A percentile compares a stretch with the other conserved stretches of the same genome.
Evolutionary conservation across 1,139 yeast species (phyloP).

Genomic region (Candida neerlandica): DNA sequence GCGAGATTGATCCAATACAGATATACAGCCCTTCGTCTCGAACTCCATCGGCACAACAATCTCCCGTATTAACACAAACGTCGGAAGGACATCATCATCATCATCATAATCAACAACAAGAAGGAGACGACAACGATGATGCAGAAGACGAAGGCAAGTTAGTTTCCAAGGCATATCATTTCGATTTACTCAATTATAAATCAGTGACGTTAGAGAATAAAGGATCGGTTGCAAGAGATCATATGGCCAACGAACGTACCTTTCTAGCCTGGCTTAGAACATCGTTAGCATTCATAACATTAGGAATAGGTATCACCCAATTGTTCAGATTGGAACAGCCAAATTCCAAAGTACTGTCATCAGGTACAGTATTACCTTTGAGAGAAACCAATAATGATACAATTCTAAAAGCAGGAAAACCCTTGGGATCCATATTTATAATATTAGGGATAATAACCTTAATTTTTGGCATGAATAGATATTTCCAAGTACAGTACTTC

Average conservation of each 20-base stretch:
- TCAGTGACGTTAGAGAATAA: slow-evolving; percentile 46
- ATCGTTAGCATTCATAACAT: slow-evolving; percentile 42
- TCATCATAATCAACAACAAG: no score
- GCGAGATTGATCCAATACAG: slow-evolving; percentile 1
- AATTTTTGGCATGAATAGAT: slow-evolving; percentile 34
- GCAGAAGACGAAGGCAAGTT: background rate
- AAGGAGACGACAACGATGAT: slow-evolving; percentile 9
- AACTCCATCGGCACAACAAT: background rate
- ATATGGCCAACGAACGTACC: slow-evolving; percentile 77
- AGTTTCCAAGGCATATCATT: background rate
- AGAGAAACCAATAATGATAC: slow-evolving; percentile 12
- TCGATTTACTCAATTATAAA: slow-evolving; percentile 14
- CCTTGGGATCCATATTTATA: slow-evolving; percentile 39
- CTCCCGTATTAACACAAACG: background rate
- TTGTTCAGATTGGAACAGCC: slow-evolving; percentile 37
- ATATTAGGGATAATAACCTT: slow-evolving; percentile 38
- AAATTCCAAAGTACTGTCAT: slow-evolving; percentile 19
- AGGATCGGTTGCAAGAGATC: slow-evolving; percentile 54
- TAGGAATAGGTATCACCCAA: slow-evolving; percentile 48
- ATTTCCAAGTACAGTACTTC: slow-evolving; percentile 36
- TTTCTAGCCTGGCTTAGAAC: slow-evolving; percentile 78
- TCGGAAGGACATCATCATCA: slow-evolving; percentile 5
- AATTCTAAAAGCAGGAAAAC: slow-evolving; percentile 34
- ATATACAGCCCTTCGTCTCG: background rate
- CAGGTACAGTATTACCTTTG: slow-evolving; percentile 16